Evolutionary conservation across 2,329 filamentous ascomycete species (phyloP), one percentile per base, ranked within the genome.

Genomic region (Fonsecaea monophora): DNA sequence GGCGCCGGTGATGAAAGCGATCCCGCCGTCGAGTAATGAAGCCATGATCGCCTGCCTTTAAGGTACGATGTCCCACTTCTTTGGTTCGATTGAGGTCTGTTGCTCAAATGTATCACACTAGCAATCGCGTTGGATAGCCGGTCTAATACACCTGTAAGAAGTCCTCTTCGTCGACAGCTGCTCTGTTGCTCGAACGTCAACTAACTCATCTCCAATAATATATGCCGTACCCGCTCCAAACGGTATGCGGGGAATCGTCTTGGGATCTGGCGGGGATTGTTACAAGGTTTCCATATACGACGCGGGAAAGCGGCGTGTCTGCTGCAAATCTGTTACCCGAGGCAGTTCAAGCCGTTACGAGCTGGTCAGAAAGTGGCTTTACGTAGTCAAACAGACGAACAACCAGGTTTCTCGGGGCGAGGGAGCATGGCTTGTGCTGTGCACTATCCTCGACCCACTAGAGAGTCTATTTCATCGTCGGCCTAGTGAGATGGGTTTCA

Each of bases 11-110:
- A 55, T 55, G 25, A 55, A 55, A n/a, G 53, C 53, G 25, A 55
- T 37, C 7, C 53, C 53, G 30, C 53, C 53, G n/a, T 55, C 25
- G 53, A 55, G 53, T 7, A 55, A 21, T 55, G 53, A 55, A 35
- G 53, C 53, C 53, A 55, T 55, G 53, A 21, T 25, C 25, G 25
- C 45, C 25, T 50, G 9, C n/a, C 38, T 5, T 15, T 42, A 10
- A 42, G 18, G 10, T 42, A 5, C 2, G 7, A 4, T 40, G 37
- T 13, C 37, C 37, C 1, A 40, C 15, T 2, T 10, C 40, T n/a
- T 10, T 42, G 40, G 13, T 13, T 40, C 9, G 13, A 9, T 13
- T 40, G 38, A 4, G 12, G 10, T 13, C 15, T 8, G 38, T 13
- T 40, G 10, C 12, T 40, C 10, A 13, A 40, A 25, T 21, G 21